Conservation (phyloP, 2,329 filamentous ascomycete genomes). For the Aspergillus awamori region DNA sequence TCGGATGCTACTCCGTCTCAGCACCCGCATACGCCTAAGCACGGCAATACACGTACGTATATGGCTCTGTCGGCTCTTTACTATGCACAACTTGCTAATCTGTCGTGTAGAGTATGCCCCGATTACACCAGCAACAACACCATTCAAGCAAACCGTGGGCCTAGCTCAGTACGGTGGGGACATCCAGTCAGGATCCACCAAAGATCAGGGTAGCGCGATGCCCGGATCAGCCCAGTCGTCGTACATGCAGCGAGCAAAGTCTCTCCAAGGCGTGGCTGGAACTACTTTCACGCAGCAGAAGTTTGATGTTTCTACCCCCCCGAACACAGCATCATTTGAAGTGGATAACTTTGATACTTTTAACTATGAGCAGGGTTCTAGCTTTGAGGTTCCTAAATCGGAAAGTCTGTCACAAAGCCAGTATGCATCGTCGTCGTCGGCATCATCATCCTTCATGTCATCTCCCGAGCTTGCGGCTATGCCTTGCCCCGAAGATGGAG, state of each 20-base stretch:
- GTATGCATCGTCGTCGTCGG: constrained; percentile 38
- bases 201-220: constrained; percentile 37
- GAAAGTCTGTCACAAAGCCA: constrained; percentile 46
- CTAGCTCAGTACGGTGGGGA: constrained; percentile 43
- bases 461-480: constrained; percentile 57
- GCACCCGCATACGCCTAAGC: constrained; percentile 65
- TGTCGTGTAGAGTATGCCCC: constrained; percentile 60
- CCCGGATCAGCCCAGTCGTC: constrained; percentile 37
- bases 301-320: constrained; percentile 58
- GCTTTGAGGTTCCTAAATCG: constrained; percentile 32
- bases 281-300: constrained; percentile 41
- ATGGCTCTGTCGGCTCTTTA: background rate
- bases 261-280: constrained; percentile 49
- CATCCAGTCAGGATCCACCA: constrained; percentile 44
- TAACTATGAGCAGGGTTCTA: constrained; percentile 55
- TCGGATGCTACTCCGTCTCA: constrained; percentile 42
- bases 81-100: constrained; percentile 25
- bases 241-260: constrained; percentile 51
- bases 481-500: constrained; percentile 30
- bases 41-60: constrained; percentile 62
- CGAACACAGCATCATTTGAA: constrained; percentile 55
- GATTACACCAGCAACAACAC: constrained; percentile 68
- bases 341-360: constrained; percentile 53
- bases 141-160: constrained; percentile 48
- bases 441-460: constrained; percentile 55